Evolutionary conservation across 2,329 filamentous ascomycete species (phyloP), one percentile per base, ranked within the genome.

Genomic region (Penicillium sp.): DNA sequence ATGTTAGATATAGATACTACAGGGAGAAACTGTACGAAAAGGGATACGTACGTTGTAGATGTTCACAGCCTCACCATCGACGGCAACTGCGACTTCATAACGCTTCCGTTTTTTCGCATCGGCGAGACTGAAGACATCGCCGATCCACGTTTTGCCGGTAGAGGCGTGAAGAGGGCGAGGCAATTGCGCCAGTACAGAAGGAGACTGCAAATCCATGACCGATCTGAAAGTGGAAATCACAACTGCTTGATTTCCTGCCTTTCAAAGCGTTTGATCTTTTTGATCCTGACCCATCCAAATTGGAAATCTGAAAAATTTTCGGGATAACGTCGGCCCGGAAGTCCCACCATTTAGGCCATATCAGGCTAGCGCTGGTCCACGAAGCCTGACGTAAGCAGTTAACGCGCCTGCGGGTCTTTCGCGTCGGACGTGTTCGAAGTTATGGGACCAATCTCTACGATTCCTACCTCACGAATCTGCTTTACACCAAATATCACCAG

Each of bases 31-130:
- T 12, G 27, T 18, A 3, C 4, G 37, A 38, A 12, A n/a, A 29
- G 13, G 30, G 4, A 35, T 5, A 34, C 67, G 40, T 72, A 84
- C 81, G 67, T 82, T 81, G 68, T 84, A 84, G 30, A 85, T 77
- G 55, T 79, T 82, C 41, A 85, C 69, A 27, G 78, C 77, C 62
- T 84, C 80, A 33, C 81, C 80, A 62, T 84, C 80, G 12, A 83
- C 71, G 1, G 75, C 80, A 16, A 81, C 75, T 28, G 74, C 80
- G 43, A 84, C 72, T 61, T 85, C 82, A 59, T 81, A 78, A 64
- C 82, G 73, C 70, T 84, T 83, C 63, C 80, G 76, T 68, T 81
- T 83, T 67, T 76, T 80, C 35, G 76, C 73, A 44, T 77, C 75
- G 50, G 72, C 73, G 46, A 83, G 65, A 57, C 78, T 77, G 65